Conservation (phyloP, 2,329 filamentous ascomycete genomes). For the Colletotrichum sp. region DNA sequence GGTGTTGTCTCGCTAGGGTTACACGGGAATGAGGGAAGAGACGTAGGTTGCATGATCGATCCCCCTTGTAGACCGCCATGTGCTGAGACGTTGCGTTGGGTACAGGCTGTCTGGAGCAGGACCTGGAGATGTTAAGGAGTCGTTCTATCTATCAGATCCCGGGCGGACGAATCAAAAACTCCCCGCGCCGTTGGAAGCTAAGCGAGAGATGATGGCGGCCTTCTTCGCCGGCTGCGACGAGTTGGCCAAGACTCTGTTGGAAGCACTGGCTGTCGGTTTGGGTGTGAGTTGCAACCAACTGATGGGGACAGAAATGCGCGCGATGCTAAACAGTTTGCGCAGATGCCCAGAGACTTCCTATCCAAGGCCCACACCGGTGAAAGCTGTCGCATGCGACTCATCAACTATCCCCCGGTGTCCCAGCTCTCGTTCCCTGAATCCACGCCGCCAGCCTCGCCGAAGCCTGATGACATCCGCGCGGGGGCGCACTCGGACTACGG, state of each 20-base stretch:
- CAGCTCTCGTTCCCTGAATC: slow-evolving; percentile 61
- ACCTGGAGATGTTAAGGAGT: slow-evolving; percentile 21
- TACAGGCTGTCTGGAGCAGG: slow-evolving; percentile 18
- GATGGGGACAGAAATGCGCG: not conserved
- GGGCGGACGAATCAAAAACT: not conserved
- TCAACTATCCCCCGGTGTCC: slow-evolving; percentile 72
- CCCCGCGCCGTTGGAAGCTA: slow-evolving; percentile 4
- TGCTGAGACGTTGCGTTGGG: not conserved
- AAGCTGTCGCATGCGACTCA: slow-evolving; percentile 45
- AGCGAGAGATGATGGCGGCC: not conserved
- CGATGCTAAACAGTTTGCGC: not conserved
- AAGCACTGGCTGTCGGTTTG: slow-evolving; percentile 74
- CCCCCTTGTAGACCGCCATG: not conserved
- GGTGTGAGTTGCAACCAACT: slow-evolving; percentile 50
- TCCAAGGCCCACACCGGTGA: slow-evolving; percentile 51
- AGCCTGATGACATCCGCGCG: slow-evolving; percentile 73
- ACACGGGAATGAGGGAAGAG: slow-evolving; percentile 23
- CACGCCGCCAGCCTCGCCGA: slow-evolving; percentile 30
- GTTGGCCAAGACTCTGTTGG: slow-evolving; percentile 10
- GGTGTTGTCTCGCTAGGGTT: slow-evolving; percentile 11
- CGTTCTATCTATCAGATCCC: slow-evolving; percentile 21
- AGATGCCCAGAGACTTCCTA: slow-evolving; percentile 56
- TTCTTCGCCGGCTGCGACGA: slow-evolving; percentile 14
- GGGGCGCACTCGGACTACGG: slow-evolving; percentile 93
- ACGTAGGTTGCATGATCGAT: not conserved